Evolutionary conservation across 768 basidiomycete genomes (phyloP).

Genomic region (Lactarius tabidus): DNA sequence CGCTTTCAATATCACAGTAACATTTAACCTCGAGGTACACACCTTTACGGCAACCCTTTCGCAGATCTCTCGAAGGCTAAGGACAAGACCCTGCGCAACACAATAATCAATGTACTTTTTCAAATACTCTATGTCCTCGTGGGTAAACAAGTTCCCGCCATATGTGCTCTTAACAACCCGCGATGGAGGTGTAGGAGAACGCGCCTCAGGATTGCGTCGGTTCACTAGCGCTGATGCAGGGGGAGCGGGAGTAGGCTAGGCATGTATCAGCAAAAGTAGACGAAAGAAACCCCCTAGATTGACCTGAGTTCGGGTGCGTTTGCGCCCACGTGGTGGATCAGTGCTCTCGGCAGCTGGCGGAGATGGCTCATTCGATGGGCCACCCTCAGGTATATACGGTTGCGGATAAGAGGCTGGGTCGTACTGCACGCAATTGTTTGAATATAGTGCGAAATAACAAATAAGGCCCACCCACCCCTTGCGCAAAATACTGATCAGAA

Average conservation of each 20-base stretch:
- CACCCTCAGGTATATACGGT: conserved; percentile 51
- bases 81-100: conserved; percentile 78
- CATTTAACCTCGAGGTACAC: conserved; percentile 20
- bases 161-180: conserved; percentile 87
- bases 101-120: conserved; percentile 90
- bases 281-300: background rate
- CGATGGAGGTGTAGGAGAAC: conserved; percentile 80
- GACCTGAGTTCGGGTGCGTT: conserved; percentile 60
- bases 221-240: conserved; percentile 65
- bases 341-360: conserved; percentile 25
- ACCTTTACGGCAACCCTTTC: conserved; percentile 84
- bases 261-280: conserved; percentile 15
- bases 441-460: too few relatives aligned
- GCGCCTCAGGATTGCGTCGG: conserved; percentile 59
- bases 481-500: conserved; percentile 53
- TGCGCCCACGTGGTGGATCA: conserved; percentile 58
- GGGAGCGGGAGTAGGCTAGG: conserved; percentile 57
- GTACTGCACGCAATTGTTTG: conserved; percentile 38
- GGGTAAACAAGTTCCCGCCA: conserved; percentile 82
- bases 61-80: conserved; percentile 82
- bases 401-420: conserved; percentile 54
- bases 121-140: conserved; percentile 77
- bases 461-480: conserved; percentile 41
- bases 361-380: conserved; percentile 40
- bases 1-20: background rate